These are phyloP conservation scores for Acanthamoeba sp. DNA, from an alignment of 208 protist species.

Conservation along the genomic window DNA sequence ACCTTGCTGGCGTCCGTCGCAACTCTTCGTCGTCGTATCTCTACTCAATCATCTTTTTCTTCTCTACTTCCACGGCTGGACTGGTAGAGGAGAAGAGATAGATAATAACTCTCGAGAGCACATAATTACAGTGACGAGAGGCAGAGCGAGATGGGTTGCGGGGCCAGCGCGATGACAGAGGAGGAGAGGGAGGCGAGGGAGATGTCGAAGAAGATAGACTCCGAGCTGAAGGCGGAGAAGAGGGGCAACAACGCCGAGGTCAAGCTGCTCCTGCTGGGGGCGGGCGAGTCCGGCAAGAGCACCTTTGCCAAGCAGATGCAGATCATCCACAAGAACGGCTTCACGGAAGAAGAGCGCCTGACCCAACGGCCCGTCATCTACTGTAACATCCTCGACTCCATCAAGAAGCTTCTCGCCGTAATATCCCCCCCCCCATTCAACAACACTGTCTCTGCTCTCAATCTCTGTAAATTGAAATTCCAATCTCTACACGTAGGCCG, in stretches of 20 bases:
- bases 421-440: too few species aligned
- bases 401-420: constrained; percentile 36
- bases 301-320: constrained; percentile 90
- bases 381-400: constrained; percentile 64
- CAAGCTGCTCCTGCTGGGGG: constrained; percentile 75
- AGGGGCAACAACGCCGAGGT: background rate
- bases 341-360: constrained; percentile 46
- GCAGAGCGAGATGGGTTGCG: background rate
- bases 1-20: too few species aligned
- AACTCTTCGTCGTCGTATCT: too few species aligned
- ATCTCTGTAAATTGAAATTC: background rate
- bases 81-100: too few species aligned
- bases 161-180: background rate
- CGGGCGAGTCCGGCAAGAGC: constrained; percentile 87
- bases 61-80: too few species aligned
- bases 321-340: constrained; percentile 85
- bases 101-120: too few species aligned
- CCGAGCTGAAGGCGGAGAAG: constrained; percentile 73
- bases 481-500: background rate
- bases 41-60: too few species aligned
- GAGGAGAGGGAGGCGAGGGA: constrained; percentile 48
- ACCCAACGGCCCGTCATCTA: constrained; percentile 46
- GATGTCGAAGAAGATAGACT: constrained; percentile 56
- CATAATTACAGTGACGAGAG: too few species aligned
- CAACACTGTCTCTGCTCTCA: background rate